Base-by-base conservation (phyloP, 2,329 filamentous ascomycete species). In the Tricladium varicosporioides region DNA sequence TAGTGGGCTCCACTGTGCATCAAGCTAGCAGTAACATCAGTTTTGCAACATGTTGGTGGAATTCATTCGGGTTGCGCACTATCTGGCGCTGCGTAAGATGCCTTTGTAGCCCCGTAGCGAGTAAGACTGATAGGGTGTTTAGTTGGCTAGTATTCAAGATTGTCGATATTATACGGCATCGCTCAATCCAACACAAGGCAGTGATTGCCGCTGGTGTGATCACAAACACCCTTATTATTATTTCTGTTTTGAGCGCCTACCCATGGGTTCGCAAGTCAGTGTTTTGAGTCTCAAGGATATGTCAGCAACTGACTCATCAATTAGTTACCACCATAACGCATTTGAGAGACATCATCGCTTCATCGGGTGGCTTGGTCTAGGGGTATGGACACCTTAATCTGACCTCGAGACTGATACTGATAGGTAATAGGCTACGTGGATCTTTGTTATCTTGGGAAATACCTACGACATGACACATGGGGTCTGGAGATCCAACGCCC, bases 291-390 rank as follows among this genome's bases (percentile, higher is more conserved):
- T 27, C 31, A 45, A 54, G 10, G n/a, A 42, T 45, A 27, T 50
- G 2, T 42, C n/a, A 36, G 40, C 48, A 50, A 51, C 58, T 66
- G n/a, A 66, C 43, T 44, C n/a, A 5, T 43, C 8, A 18, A 48
- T 60, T 42, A 75, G 72, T 60, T 67, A 71, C 55, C 71, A 75
- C 60, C 74, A 75, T 60, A 75, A 76, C 58, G 64, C 71, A 5
- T 76, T 75, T 52, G 74, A 76, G 60, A 68, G 67, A 11, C 72
- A 75, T 52, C 74, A 76, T 58, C 73, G 74, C 16, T 75, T 76
- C 56, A 72, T 75, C 19, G 74, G 74, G 18, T 75, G 74, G 74
- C 55, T 75, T 4, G 73, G 73, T 33, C 61, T 75, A 32, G 72
- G 70, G 10, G 72, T 71, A 69, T 18, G 67, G 65, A 14, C 44